These are phyloP conservation scores for Pseudognaphalium luteoalbum DNA, from an alignment of 129 eudicot species.

Conservation along the genomic window DNA sequence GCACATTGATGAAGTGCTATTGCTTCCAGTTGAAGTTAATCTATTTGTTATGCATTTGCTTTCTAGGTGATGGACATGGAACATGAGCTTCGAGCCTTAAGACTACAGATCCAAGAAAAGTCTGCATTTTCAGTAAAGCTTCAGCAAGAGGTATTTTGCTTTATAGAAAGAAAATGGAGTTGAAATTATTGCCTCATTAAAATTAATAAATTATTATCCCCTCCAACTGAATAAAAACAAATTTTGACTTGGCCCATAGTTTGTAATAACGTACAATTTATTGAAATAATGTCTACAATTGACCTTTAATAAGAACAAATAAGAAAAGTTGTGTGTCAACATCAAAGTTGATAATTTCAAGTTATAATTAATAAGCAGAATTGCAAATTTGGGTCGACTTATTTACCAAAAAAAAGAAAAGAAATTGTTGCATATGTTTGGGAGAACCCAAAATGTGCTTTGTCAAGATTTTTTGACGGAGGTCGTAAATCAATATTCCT, in stretches of 20 bases:
- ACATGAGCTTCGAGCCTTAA: constrained; percentile 85
- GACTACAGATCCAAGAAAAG: constrained; percentile 83
- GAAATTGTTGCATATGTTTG: not conserved
- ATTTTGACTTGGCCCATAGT: constrained; percentile 16
- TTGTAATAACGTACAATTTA: not conserved
- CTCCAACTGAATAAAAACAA: not conserved
- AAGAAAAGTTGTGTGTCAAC: constrained; percentile 1
- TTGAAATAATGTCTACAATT: constrained; percentile 11
- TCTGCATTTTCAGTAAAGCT: constrained; percentile 74
- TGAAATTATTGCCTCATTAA: not conserved
- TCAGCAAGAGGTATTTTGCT: constrained; percentile 72
- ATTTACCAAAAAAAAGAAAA: not conserved
- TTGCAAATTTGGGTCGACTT: not conserved
- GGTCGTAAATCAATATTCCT: not conserved
- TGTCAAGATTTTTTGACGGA: not conserved
- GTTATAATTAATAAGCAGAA: not conserved
- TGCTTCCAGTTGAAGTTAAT: not conserved
- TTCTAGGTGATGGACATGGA: constrained; percentile 94
- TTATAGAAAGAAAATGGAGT: not conserved
- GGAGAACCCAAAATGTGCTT: not conserved
- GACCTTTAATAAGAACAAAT: not conserved
- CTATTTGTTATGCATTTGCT: constrained; percentile 11
- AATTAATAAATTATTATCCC: not conserved
- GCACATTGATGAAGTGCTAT: constrained; percentile 9
- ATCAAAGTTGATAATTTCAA: constrained; percentile 9